Conservation (phyloP, 2,329 filamentous ascomycete genomes). For the Chrysoporthe cubensis region DNA sequence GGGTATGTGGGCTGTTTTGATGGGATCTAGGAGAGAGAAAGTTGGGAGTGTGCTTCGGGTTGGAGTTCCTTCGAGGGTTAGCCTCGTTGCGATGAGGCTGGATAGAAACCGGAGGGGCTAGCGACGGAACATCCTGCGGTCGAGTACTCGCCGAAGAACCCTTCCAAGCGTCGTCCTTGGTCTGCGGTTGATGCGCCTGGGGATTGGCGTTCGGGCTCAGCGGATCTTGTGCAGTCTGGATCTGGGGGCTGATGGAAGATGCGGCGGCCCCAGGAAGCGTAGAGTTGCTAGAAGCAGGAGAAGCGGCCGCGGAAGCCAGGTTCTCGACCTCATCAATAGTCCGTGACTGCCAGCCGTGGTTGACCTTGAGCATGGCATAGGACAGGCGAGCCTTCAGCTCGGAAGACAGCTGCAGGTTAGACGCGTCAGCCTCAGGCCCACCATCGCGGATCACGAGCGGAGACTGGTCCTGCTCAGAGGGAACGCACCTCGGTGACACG, state of each 20-base stretch:
- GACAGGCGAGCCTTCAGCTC: constrained; percentile 83
- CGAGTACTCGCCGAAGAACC: constrained; percentile 40
- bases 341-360: constrained; percentile 83
- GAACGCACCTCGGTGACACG: constrained; percentile 74
- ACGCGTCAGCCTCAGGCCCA: constrained; percentile 30
- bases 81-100: constrained; percentile 51
- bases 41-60: constrained; percentile 52
- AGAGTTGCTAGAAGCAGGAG: constrained; percentile 63
- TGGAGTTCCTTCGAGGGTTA: constrained; percentile 55
- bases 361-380: constrained; percentile 93
- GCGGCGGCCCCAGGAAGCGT: constrained; percentile 56
- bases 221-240: constrained; percentile 32
- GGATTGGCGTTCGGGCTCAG: constrained; percentile 39
- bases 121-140: constrained; percentile 33
- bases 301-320: constrained; percentile 69
- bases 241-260: constrained; percentile 59
- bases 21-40: constrained; percentile 52
- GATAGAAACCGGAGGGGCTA: constrained; percentile 60
- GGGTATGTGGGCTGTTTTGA: constrained; percentile 43
- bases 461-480: constrained; percentile 28
- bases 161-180: constrained; percentile 4
- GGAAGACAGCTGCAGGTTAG: constrained; percentile 64
- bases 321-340: constrained; percentile 78
- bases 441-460: background rate
- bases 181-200: constrained; percentile 23